Evolutionary conservation across 2,329 filamentous ascomycete species (phyloP).

Genomic region (Alternaria incomplexa): DNA sequence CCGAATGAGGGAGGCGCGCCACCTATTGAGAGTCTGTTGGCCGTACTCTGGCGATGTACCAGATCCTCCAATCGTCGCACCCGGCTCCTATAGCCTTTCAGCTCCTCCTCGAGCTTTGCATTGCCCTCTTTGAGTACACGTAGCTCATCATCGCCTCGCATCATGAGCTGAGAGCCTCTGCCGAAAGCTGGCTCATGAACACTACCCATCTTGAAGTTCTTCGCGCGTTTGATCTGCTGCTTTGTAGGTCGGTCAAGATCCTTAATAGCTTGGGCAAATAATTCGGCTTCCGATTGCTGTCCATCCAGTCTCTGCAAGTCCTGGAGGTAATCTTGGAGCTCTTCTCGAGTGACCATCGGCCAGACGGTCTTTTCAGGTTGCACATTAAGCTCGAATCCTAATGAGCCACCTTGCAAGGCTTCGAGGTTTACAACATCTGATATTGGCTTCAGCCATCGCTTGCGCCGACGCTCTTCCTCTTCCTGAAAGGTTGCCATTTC

Average conservation of each 20-base stretch:
- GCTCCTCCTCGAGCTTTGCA: conserved; percentile 64
- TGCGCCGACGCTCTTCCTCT: conserved; percentile 86
- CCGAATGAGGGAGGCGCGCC: conserved; percentile 51
- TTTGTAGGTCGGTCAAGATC: conserved; percentile 83
- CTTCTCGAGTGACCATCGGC: conserved; percentile 77
- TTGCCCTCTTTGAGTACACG: conserved; percentile 56
- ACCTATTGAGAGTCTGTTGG: conserved; percentile 60
- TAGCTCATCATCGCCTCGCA: conserved; percentile 87
- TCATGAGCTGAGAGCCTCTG: conserved; percentile 77
- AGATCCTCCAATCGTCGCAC: conserved; percentile 91
- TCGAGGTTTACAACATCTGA: conserved; percentile 75
- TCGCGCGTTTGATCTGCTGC: conserved; percentile 84
- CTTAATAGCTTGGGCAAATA: conserved; percentile 76
- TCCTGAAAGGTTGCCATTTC: conserved; percentile 92
- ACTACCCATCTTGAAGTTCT: conserved; percentile 96
- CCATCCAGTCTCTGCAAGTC: conserved; percentile 69
- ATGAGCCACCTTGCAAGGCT: conserved; percentile 69
- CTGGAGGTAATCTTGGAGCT: conserved; percentile 76
- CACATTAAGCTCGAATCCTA: conserved; percentile 84
- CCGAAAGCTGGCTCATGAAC: conserved; percentile 88
- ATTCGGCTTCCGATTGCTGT: conserved; percentile 70
- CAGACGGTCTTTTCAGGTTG: conserved; percentile 80
- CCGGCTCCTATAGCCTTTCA: conserved; percentile 92
- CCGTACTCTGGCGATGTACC: conserved; percentile 77
- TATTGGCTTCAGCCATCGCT: conserved; percentile 88